phyloP scores from a whole-genome alignment of 257 asterid genomes.

The Nicotiana paniculata region DNA sequence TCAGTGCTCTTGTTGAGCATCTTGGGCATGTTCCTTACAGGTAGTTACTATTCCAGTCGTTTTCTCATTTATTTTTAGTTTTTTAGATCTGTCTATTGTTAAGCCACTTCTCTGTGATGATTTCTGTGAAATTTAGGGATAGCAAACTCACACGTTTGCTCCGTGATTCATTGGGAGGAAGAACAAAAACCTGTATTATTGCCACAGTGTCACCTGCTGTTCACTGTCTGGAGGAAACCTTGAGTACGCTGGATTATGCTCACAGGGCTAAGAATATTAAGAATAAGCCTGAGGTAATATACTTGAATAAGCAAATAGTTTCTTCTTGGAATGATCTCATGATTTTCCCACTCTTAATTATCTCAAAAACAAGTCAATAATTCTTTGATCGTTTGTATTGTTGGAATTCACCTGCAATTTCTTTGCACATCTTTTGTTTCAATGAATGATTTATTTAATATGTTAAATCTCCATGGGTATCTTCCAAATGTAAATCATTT shows the following conservation, averaged over 20 bases:
- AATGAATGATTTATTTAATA: not conserved
- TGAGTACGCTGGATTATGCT: conserved; percentile 88
- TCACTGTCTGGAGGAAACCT: conserved; percentile 89
- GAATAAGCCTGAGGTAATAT: conserved; percentile 82
- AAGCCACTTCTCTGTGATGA: not conserved
- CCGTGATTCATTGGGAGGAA: conserved; percentile 85
- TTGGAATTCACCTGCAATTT: conserved; percentile 3
- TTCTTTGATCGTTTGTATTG: not conserved
- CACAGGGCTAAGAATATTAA: conserved; percentile 82
- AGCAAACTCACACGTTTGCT: conserved; percentile 86
- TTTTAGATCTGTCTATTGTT: not conserved
- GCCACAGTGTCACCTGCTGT: conserved; percentile 95
- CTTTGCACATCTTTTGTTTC: not conserved
- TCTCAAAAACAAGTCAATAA: not conserved
- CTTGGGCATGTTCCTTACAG: conserved; percentile 84
- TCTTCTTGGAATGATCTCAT: not conserved
- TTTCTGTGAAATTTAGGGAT: conserved; percentile 40
- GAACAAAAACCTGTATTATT: conserved; percentile 85
- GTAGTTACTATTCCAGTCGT: conserved; percentile 21
- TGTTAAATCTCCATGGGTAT: not conserved
- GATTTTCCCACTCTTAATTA: not conserved
- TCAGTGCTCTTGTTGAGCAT: conserved; percentile 88
- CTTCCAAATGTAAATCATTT: not conserved
- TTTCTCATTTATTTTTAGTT: not conserved
- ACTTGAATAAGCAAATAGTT: not conserved